These are phyloP conservation scores for Leccinum boreale DNA, from an alignment of 768 basidiomycete species.

Conservation along the genomic window DNA sequence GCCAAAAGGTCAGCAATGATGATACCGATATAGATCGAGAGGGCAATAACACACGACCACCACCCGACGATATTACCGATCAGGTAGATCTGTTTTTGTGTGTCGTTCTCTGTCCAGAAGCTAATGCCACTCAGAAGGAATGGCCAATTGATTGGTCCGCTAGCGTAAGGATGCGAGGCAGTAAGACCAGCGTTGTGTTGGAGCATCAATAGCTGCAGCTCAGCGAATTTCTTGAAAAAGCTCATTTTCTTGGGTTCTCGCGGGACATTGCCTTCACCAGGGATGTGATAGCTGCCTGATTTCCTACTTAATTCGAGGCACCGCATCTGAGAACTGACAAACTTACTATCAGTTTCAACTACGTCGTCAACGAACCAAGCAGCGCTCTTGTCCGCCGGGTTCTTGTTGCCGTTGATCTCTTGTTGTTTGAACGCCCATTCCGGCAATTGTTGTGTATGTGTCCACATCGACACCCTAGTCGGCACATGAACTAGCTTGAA, in stretches of 20 bases:
- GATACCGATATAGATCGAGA: constrained; percentile 88
- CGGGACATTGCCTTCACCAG: constrained; percentile 41
- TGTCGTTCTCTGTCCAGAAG: constrained; percentile 91
- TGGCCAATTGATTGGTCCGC: constrained; percentile 96
- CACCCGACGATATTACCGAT: constrained; percentile 93
- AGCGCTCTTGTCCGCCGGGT: constrained; percentile 72
- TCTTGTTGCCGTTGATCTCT: constrained; percentile 98
- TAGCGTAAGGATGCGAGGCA: constrained; percentile 96
- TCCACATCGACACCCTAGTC: constrained; percentile 94
- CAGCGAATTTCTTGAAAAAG: constrained; percentile 93
- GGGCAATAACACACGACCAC: constrained; percentile 87
- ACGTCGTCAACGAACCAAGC: constrained; percentile 91
- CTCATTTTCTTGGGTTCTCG: constrained; percentile 79
- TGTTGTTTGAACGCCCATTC: constrained; percentile 98
- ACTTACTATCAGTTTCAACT: constrained; percentile 66
- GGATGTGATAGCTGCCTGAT: constrained; percentile 51
- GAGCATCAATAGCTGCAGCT: constrained; percentile 92
- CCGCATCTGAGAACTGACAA: background rate
- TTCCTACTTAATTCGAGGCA: constrained; percentile 32
- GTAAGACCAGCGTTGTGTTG: constrained; percentile 99
- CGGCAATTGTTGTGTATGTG: constrained; percentile 77
- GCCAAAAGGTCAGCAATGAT: constrained; percentile 88
- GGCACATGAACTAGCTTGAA: constrained; percentile 88
- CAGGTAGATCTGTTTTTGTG: constrained; percentile 91
- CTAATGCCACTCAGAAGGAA: constrained; percentile 95